Evolutionary conservation across 208 protist genomes (phyloP).

Genomic region (Trypanosoma conorhini): DNA sequence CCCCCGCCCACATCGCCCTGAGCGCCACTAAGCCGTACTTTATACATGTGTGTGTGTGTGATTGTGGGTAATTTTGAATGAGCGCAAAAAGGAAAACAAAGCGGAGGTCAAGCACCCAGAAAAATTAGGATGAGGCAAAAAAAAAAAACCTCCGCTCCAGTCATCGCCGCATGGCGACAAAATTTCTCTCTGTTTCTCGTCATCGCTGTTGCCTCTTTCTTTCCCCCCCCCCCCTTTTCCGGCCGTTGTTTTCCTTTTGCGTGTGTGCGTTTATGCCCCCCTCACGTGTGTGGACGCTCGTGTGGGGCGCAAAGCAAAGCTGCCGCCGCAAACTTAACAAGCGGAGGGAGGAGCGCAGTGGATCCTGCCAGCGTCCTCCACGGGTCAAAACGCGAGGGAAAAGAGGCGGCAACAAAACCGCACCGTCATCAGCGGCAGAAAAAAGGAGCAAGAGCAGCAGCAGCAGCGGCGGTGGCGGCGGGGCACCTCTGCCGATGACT

Average conservation of each 20-base stretch:
- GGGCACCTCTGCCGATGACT: not conserved
- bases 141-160: not conserved
- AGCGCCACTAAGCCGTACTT: not conserved
- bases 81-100: not conserved
- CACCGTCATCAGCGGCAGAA: not conserved
- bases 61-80: not conserved
- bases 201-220: not conserved
- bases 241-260: not conserved
- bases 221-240: not conserved
- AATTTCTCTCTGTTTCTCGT: not conserved
- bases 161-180: not conserved
- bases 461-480: not conserved
- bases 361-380: no score
- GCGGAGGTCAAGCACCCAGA: not conserved
- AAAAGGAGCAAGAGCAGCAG: not conserved
- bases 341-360: no score
- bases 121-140: no score
- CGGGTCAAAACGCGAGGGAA: not conserved
- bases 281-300: not conserved
- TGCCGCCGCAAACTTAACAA: not conserved
- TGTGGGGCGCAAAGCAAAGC: not conserved
- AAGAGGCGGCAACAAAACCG: not conserved
- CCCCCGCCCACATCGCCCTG: conserved; percentile 5
- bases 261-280: not conserved
- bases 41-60: not conserved